These are phyloP conservation scores for Phytophthora foliorum DNA, from an alignment of 352 stramenopile species.

Conservation along the genomic window DNA sequence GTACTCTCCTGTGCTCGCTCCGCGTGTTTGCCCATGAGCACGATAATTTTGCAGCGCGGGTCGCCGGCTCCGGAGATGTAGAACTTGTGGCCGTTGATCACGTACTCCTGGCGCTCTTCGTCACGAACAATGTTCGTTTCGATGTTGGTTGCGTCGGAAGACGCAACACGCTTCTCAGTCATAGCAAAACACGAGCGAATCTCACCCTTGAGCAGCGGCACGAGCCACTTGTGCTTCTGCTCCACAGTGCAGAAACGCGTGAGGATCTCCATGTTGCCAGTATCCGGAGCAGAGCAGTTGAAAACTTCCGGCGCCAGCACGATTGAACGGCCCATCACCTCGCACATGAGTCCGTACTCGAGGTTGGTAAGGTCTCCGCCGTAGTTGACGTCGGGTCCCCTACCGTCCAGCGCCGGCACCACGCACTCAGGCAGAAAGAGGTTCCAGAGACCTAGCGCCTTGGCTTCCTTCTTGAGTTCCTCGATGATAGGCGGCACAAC, in stretches of 20 bases:
- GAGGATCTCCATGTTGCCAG: constrained; percentile 99
- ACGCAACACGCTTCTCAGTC: constrained; percentile 97
- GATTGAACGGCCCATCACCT: constrained; percentile 94
- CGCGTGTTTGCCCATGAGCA: constrained; percentile 83
- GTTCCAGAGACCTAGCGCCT: constrained; percentile 96
- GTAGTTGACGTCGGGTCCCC: constrained; percentile 62
- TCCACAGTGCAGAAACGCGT: constrained; percentile 92
- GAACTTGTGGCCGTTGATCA: constrained; percentile 97
- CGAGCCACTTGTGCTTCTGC: constrained; percentile 95
- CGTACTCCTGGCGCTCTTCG: constrained; percentile 83
- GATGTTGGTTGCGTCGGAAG: constrained; percentile 97
- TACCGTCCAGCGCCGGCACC: constrained; percentile 56
- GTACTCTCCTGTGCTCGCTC: constrained; percentile 38
- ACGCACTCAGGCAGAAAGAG: constrained; percentile 91
- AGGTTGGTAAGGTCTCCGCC: constrained; percentile 84
- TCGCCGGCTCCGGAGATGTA: constrained; percentile 97
- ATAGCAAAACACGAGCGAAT: constrained; percentile 98
- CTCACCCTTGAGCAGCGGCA: constrained; percentile 92
- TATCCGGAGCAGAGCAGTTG: constrained; percentile 98
- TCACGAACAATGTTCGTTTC: constrained; percentile 82
- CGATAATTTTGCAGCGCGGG: constrained; percentile 94
- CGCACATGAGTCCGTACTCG: constrained; percentile 97
- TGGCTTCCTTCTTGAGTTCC: constrained; percentile 92
- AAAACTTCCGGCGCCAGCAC: constrained; percentile 95
- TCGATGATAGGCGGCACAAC: constrained; percentile 91